Base-by-base conservation (phyloP, 169 alveolate species). In the Amoebophrya sp. region DNA sequence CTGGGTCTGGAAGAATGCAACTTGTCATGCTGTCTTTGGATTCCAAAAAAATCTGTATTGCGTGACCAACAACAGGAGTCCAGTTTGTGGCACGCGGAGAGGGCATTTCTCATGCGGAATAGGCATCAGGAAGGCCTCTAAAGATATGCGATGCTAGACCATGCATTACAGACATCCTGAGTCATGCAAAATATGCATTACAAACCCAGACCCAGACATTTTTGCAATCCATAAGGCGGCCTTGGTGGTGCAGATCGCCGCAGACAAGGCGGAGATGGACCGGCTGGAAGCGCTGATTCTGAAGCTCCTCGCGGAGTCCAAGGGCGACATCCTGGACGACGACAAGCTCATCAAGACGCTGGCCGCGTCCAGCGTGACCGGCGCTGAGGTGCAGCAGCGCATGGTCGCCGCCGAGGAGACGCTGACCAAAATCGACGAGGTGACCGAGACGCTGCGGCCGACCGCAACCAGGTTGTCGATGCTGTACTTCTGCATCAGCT, bases 221-320 rank as follows among this genome's bases (percentile, higher is more conserved):
- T n/a, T n/a, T n/a, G n/a, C n/a, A n/a, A n/a, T n/a, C n/a, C n/a
- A n/a, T n/a, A n/a, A n/a, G n/a, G 97, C 95, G 33, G 93, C 94
- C 92, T 95, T 97, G 25, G 97, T 97, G 93, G 94, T 96, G 90
- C 94, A 96, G 90, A 96, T 97, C 55, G 97, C 98, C 29, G 96
- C 95, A 77, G 98, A 97, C 91, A 96, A 96, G 94, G 95, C 94
- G 93, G 95, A 93, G 94, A 94, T 96, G 66, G 95, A 96, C 92
- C 97, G 96, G 90, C 93, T 97, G 92, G 99, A 98, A 93, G 97
- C 97, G 92, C 94, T 96, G 91, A 97, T 98, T 55, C 94, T 98
- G 90, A 95, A 96, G 93, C 95, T 97, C 92, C 92, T 97, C 40
- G 95, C 97, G 18, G 96, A 95, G 33, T 94, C 95, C 25, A 89